Evolutionary conservation across 2,329 filamentous ascomycete genomes (phyloP).

Genomic region (Fonsecaea erecta): DNA sequence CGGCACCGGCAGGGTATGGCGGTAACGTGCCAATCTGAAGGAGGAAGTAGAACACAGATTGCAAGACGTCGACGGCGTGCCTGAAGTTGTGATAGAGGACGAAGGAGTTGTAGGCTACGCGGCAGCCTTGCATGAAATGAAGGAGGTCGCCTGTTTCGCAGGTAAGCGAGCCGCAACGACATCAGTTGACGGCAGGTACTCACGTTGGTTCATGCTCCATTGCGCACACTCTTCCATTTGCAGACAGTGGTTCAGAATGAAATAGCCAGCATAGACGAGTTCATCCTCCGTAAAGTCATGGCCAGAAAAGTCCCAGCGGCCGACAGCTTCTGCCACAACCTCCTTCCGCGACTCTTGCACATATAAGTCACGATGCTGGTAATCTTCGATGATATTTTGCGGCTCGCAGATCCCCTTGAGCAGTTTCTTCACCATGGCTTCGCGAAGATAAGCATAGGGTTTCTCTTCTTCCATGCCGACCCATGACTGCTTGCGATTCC

Average conservation of each 20-base stretch:
- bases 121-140: constrained; percentile 83
- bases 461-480: constrained; percentile 83
- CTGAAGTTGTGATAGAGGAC: constrained; percentile 98
- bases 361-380: constrained; percentile 67
- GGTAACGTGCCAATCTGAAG: constrained; percentile 77
- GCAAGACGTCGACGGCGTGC: constrained; percentile 93
- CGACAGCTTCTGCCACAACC: constrained; percentile 70
- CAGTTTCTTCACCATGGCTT: constrained; percentile 89
- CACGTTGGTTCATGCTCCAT: constrained; percentile 80
- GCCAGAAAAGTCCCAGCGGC: constrained; percentile 84
- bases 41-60: constrained; percentile 90
- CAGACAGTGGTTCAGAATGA: constrained; percentile 90
- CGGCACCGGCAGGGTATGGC: constrained; percentile 60
- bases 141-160: constrained; percentile 71
- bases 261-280: constrained; percentile 78
- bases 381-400: constrained; percentile 65
- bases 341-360: constrained; percentile 69
- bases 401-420: constrained; percentile 86
- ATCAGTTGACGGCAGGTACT: constrained; percentile 40
- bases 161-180: constrained; percentile 45
- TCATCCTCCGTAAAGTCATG: constrained; percentile 91
- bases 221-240: constrained; percentile 77
- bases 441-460: constrained; percentile 85
- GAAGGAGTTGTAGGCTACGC: constrained; percentile 93
- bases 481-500: constrained; percentile 85